Evolutionary conservation across 169 alveolate genomes (phyloP).

Genomic region (Plasmodium reichenowi): DNA sequence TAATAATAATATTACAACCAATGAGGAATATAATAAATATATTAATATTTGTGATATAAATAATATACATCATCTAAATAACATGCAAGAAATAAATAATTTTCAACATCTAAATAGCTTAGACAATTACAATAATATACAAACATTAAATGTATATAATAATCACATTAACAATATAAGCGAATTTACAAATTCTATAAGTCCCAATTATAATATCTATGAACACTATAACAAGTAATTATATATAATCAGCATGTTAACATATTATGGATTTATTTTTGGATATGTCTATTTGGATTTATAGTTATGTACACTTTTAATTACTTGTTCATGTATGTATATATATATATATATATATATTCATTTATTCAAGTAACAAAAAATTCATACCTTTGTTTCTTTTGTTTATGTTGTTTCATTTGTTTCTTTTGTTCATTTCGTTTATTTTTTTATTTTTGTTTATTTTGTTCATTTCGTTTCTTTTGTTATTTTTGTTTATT

Average conservation of each 20-base stretch:
- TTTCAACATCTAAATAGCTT: not conserved
- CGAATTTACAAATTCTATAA: not conserved
- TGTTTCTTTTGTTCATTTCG: not conserved
- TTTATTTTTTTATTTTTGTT: not conserved
- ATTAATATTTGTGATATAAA: conserved; percentile 5
- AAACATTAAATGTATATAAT: not conserved
- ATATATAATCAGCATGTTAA: too few relatives aligned
- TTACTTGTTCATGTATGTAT: too few relatives aligned
- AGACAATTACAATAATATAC: not conserved
- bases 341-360: too few relatives aligned
- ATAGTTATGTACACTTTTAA: too few relatives aligned
- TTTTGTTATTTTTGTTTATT: not conserved
- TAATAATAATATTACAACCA: not conserved
- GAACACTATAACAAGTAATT: too few relatives aligned
- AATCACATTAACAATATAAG: not conserved
- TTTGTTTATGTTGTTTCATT: not conserved
- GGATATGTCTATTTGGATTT: too few relatives aligned
- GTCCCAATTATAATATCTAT: too few relatives aligned
- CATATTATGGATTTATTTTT: too few relatives aligned
- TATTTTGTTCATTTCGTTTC: not conserved
- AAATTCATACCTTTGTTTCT: not conserved
- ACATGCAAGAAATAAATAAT: conserved; percentile 5
- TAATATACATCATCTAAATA: not conserved
- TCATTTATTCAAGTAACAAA: not conserved
- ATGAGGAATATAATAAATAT: conserved; percentile 20